Conservation (phyloP, 148 eudicot species). For the Rhododendron ovatum region DNA sequence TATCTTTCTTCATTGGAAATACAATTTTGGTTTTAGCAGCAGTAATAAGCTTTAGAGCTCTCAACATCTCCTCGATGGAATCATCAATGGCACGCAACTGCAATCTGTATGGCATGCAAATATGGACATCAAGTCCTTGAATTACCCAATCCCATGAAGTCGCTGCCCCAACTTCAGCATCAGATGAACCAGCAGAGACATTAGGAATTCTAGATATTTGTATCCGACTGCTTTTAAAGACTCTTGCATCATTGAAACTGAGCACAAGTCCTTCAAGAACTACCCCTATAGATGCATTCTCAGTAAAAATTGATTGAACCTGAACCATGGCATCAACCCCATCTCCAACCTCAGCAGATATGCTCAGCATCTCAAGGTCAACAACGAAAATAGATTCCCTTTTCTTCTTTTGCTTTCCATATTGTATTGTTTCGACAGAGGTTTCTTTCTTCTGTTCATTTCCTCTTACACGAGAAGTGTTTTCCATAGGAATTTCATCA, state of each 20-base stretch:
- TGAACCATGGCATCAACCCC: constrained; percentile 82
- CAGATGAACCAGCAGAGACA: constrained; percentile 41
- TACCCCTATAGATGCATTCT: constrained; percentile 93
- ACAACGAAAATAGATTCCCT: constrained; percentile 79
- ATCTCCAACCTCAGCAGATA: constrained; percentile 93
- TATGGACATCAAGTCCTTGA: constrained; percentile 86
- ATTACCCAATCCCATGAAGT: constrained; percentile 95
- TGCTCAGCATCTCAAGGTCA: constrained; percentile 79
- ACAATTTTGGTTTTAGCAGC: constrained; percentile 63
- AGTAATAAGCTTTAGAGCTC: constrained; percentile 83
- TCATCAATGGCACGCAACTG: constrained; percentile 96
- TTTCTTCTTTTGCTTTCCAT: constrained; percentile 59
- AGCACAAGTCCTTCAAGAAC: constrained; percentile 88
- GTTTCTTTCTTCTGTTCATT: constrained; percentile 35
- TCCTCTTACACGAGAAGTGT: constrained; percentile 19
- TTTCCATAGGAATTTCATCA: constrained; percentile 23
- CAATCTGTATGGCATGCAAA: constrained; percentile 90
- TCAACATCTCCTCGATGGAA: constrained; percentile 83
- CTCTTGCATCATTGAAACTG: constrained; percentile 60
- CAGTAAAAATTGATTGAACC: constrained; percentile 94
- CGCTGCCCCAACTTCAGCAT: constrained; percentile 34
- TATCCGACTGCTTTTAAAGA: constrained; percentile 88
- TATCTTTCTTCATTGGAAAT: constrained; percentile 56
- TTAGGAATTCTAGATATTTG: constrained; percentile 91
- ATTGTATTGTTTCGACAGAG: constrained; percentile 29